Percentiles rank a stretch among this genome's conserved stretches.
phyloP scores from a whole-genome alignment of 768 basidiomycete species.

The Coprinopsis marcescibilis region DNA sequence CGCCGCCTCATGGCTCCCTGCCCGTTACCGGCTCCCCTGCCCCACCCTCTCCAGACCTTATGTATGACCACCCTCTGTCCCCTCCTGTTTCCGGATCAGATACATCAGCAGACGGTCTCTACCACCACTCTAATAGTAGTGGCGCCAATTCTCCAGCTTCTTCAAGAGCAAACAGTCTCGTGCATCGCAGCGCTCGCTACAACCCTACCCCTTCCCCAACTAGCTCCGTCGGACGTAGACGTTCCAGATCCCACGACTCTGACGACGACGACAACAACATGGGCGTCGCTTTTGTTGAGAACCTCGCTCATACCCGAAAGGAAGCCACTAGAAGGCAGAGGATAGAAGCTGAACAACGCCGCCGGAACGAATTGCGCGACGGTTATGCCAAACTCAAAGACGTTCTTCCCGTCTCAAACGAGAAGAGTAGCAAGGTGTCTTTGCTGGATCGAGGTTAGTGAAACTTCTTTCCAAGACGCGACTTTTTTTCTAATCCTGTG shows the following conservation, averaged over 20 bases:
- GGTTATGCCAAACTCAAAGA: constrained; percentile 87
- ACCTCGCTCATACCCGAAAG: constrained; percentile 71
- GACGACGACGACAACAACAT: constrained; percentile 72
- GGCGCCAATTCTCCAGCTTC: constrained; percentile 75
- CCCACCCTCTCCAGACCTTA: constrained; percentile 54
- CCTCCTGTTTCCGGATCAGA: constrained; percentile 88
- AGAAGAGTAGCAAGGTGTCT: constrained; percentile 89
- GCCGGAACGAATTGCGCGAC: constrained; percentile 85
- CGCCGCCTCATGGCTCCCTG: constrained; percentile 66
- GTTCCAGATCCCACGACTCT: constrained; percentile 70
- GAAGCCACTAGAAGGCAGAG: constrained; percentile 80
- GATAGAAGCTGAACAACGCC: constrained; percentile 86
- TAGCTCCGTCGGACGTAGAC: constrained; percentile 64
- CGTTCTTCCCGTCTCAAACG: constrained; percentile 79
- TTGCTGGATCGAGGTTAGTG: constrained; percentile 77
- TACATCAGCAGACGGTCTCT: constrained; percentile 77
- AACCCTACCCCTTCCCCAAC: constrained; percentile 80
- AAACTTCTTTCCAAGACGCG: constrained; percentile 10
- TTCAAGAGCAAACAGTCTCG: constrained; percentile 69
- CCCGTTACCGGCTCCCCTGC: constrained; percentile 66
- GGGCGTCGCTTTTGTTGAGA: constrained; percentile 64
- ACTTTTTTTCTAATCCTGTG: constrained; percentile 12
- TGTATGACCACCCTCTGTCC: constrained; percentile 72
- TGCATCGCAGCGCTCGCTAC: constrained; percentile 70
- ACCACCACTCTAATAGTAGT: constrained; percentile 75